These are phyloP conservation scores for Coemansia sp. DNA, from an alignment of 192 early-diverging fungal species.

Conservation along the genomic window DNA sequence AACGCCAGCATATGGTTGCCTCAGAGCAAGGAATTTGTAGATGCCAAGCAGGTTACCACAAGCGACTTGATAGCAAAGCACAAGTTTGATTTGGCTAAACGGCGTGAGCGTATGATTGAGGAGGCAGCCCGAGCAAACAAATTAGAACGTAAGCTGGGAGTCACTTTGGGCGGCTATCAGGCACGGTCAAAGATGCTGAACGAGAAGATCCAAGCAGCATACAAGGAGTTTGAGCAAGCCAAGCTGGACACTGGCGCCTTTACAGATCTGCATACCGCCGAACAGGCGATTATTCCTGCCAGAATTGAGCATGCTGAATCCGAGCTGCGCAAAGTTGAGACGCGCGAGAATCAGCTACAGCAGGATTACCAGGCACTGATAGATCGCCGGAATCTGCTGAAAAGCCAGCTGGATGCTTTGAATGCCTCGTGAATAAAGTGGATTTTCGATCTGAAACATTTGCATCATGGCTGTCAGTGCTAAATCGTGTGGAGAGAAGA, in stretches of 20 bases:
- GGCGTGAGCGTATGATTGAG: constrained; percentile 68
- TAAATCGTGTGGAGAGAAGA: no score
- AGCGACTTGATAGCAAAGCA: constrained; percentile 32
- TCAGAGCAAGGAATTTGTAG: constrained; percentile 3
- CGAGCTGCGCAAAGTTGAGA: constrained; percentile 44
- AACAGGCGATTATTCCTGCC: constrained; percentile 60
- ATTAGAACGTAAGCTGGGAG: constrained; percentile 76
- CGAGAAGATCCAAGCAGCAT: constrained; percentile 59
- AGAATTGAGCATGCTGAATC: constrained; percentile 54
- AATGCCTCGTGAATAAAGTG: background rate
- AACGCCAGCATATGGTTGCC: constrained; percentile 24
- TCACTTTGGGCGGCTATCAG: constrained; percentile 84
- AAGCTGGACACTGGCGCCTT: constrained; percentile 64
- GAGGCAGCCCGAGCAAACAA: constrained; percentile 77
- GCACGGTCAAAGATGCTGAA: constrained; percentile 61
- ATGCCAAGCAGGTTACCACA: background rate
- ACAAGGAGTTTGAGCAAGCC: constrained; percentile 59
- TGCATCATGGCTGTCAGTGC: background rate
- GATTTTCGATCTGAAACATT: constrained; percentile 11
- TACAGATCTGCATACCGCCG: constrained; percentile 55
- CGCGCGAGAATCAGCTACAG: constrained; percentile 63
- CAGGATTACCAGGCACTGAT: constrained; percentile 60
- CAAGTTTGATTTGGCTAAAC: constrained; percentile 18
- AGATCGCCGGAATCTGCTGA: constrained; percentile 38
- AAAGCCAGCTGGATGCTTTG: constrained; percentile 9